Percentiles rank a stretch among this genome's conserved stretches.
phyloP scores from a whole-genome alignment of 495 filamentous ascomycete species.

The Penicillium cataractarum region DNA sequence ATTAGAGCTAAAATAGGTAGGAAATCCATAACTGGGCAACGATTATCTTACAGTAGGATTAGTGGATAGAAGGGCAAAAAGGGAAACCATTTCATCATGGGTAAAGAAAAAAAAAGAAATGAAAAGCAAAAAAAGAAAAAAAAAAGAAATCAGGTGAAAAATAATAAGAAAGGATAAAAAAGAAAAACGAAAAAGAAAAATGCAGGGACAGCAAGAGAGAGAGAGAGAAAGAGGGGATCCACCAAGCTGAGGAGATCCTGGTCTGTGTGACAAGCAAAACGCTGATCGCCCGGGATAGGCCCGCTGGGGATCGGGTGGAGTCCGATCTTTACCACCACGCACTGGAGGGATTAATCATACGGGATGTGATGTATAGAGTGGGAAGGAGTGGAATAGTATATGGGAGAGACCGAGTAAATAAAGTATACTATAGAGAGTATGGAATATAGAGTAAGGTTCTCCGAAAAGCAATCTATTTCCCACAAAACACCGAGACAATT shows the following conservation, averaged over 20 bases:
- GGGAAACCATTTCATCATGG: neutral
- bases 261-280: conserved; percentile 36
- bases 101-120: neutral
- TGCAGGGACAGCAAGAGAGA: conserved; percentile 18
- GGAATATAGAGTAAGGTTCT: no score
- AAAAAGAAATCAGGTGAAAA: conserved; percentile 11
- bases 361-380: neutral
- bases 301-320: conserved; percentile 25
- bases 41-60: no score
- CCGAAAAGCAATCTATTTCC: neutral
- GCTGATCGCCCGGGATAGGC: conserved; percentile 34
- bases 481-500: neutral
- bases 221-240: conserved; percentile 25
- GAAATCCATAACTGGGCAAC: neutral
- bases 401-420: no score
- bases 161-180: neutral
- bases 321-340: conserved; percentile 24
- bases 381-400: neutral
- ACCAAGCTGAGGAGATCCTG: conserved; percentile 34
- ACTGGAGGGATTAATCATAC: conserved; percentile 5
- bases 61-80: neutral
- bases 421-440: neutral
- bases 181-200: conserved; percentile 16
- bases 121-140: neutral
- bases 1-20: neutral